Evolutionary conservation across 2,329 filamentous ascomycete species (phyloP).

Genomic region (Venturia carpophila): DNA sequence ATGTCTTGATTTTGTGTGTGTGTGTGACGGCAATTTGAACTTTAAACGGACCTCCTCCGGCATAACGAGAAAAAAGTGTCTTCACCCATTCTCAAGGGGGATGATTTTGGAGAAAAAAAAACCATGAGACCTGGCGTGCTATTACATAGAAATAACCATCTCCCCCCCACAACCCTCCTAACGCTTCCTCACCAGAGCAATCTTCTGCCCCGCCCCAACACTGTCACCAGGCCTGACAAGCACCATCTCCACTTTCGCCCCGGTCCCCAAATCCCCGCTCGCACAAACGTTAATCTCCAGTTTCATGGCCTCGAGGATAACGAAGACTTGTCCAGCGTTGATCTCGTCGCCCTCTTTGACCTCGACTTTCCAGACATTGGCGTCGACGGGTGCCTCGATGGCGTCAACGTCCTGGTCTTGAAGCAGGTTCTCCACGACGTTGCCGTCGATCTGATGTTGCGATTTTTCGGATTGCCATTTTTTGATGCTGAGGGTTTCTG

Average conservation of each 20-base stretch:
- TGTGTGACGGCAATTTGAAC: no score
- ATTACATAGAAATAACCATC: no score
- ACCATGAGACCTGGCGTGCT: no score
- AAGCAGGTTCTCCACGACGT: constrained; percentile 14
- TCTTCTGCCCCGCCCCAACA: constrained; percentile 27
- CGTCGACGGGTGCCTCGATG: constrained; percentile 39
- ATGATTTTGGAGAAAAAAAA: no score
- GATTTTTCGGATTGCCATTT: constrained; percentile 27
- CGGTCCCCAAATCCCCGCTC: constrained; percentile 25
- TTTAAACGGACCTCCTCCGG: no score
- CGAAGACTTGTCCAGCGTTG: constrained; percentile 36
- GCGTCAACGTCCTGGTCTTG: constrained; percentile 26
- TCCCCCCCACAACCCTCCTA: not conserved
- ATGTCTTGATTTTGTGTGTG: no score
- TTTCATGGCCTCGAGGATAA: constrained; percentile 51
- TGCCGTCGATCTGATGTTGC: constrained; percentile 19
- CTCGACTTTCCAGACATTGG: constrained; percentile 49
- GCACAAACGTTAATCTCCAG: constrained; percentile 44
- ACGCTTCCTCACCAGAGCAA: not conserved
- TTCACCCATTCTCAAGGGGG: no score
- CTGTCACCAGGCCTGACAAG: constrained; percentile 35
- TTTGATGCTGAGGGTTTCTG: constrained; percentile 27
- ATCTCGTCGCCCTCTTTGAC: constrained; percentile 37
- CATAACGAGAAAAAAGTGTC: no score
- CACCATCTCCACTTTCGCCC: constrained; percentile 32